Conservation (phyloP, 163 green algal genomes). For the Chlorella variabilis region DNA sequence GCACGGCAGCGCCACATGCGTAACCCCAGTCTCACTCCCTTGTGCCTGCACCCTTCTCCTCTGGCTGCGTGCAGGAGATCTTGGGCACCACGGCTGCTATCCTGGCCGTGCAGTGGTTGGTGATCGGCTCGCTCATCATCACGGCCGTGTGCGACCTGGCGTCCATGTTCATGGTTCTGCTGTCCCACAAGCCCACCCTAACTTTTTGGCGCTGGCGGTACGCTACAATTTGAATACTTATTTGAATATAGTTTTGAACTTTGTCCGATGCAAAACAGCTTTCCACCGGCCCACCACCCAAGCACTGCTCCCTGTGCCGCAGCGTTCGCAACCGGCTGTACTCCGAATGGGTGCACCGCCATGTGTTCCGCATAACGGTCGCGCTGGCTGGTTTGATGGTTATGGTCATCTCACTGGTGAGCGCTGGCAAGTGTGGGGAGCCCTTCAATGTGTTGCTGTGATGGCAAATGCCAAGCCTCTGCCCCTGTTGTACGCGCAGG, state of each 20-base stretch:
- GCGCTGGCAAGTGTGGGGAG: background rate
- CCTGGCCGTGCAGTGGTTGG: constrained; percentile 4
- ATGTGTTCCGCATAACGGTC: constrained; percentile 4
- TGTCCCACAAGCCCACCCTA: background rate
- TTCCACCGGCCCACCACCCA: no score
- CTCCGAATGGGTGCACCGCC: background rate
- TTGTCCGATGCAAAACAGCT: no score
- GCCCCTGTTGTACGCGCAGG: no score
- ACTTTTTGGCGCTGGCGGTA: background rate
- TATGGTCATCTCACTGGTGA: constrained; percentile 24
- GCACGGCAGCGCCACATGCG: no score
- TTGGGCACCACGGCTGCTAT: background rate
- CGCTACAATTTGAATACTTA: background rate
- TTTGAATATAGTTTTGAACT: no score
- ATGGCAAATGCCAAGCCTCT: no score
- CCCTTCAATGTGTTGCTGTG: no score
- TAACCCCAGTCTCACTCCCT: no score
- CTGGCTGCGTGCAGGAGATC: constrained; percentile 3
- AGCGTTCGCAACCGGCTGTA: constrained; percentile 8
- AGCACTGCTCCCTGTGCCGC: background rate
- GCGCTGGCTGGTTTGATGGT: constrained; percentile 12
- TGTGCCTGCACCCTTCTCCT: no score
- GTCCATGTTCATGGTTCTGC: constrained; percentile 9
- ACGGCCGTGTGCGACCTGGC: constrained; percentile 8
- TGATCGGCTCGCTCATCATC: constrained; percentile 22